Conservation (phyloP, 108 stramenopile species). For the Pseudonitzschia multiseries region DNA sequence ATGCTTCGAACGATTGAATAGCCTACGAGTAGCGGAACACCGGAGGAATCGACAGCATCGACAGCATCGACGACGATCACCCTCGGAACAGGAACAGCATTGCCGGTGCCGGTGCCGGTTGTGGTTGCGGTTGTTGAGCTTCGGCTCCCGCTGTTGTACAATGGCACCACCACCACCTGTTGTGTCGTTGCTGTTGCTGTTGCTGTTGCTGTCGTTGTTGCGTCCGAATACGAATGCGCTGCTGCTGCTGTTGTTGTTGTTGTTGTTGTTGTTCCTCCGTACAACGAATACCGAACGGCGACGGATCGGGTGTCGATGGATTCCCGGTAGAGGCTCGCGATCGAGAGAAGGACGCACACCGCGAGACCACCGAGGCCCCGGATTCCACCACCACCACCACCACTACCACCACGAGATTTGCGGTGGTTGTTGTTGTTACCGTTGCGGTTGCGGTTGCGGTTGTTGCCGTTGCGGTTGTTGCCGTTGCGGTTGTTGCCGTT, state of each 20-base stretch:
- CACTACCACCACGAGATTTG: too few species aligned
- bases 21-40: too few species aligned
- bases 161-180: neutral
- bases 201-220: neutral
- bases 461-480: too few species aligned
- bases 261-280: too few species aligned
- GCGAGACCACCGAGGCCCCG: neutral
- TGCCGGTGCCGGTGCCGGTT: too few species aligned
- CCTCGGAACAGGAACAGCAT: neutral
- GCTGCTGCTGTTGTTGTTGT: too few species aligned
- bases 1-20: neutral
- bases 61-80: neutral
- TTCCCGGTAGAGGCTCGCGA: neutral
- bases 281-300: neutral
- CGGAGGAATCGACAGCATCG: neutral
- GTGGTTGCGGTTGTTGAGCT: too few species aligned
- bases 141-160: neutral
- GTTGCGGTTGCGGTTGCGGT: too few species aligned
- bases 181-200: neutral
- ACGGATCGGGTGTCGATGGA: neutral
- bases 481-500: too few species aligned
- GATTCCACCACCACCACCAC: too few species aligned
- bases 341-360: neutral
- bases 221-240: neutral
- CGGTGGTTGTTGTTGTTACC: too few species aligned